A percentile compares a stretch with the other conserved stretches of the same genome.
Conservation (phyloP, 768 basidiomycete genomes). For the Trametes cubensis region DNA sequence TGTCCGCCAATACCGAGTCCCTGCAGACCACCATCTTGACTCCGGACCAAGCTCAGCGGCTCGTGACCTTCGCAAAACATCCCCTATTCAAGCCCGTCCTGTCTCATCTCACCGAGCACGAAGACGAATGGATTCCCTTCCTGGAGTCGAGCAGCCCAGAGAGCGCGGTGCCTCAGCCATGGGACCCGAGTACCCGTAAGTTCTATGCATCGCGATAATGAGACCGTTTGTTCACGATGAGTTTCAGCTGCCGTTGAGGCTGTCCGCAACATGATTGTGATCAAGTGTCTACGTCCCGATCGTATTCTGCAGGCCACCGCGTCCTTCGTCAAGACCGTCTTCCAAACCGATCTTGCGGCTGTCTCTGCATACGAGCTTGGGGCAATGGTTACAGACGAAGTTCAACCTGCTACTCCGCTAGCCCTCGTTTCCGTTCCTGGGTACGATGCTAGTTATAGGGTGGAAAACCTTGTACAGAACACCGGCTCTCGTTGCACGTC, state of each 20-base stretch:
- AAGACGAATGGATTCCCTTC: conserved; percentile 74
- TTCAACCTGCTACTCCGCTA: conserved; percentile 79
- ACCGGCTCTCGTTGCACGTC: conserved; percentile 78
- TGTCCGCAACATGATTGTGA: conserved; percentile 72
- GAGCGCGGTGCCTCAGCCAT: conserved; percentile 68
- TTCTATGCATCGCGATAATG: conserved; percentile 22
- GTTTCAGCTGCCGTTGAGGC: conserved; percentile 68
- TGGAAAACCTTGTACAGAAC: conserved; percentile 83
- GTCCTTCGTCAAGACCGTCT: conserved; percentile 72
- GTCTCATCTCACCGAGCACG: conserved; percentile 58
- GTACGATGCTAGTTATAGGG: conserved; percentile 97
- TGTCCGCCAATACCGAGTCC: conserved; percentile 42
- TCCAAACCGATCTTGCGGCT: conserved; percentile 76
- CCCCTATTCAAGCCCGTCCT: conserved; percentile 79
- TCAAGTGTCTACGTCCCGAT: conserved; percentile 93
- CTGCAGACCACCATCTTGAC: conserved; percentile 54
- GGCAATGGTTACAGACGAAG: conserved; percentile 77
- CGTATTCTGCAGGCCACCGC: conserved; percentile 84
- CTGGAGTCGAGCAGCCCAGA: conserved; percentile 70
- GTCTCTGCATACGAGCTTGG: conserved; percentile 78
- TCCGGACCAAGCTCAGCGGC: conserved; percentile 66
- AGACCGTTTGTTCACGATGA: conserved; percentile 21
- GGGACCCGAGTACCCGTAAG: conserved; percentile 80
- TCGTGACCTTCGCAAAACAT: conserved; percentile 72
- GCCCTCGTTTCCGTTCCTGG: conserved; percentile 93